Base-by-base conservation (phyloP, 345 rosid genomes). In the Clarkia xantiana region DNA sequence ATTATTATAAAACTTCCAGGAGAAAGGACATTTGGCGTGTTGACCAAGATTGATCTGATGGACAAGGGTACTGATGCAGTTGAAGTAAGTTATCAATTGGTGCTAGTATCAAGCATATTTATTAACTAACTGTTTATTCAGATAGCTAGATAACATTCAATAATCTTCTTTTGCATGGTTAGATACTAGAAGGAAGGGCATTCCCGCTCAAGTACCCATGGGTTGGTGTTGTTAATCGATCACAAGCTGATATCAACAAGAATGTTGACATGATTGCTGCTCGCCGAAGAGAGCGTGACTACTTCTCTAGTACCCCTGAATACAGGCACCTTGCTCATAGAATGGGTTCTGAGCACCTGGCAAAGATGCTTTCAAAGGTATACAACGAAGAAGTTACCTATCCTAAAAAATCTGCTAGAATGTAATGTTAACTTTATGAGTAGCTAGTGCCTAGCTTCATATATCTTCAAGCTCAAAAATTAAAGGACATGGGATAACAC, bases 1-100 rank as follows among this genome's bases (percentile, higher is more conserved):
- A 4, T 46, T 7, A 15, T 13, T 6, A 18, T 62, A 63, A 7
- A 14, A 51, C 36, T 14, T 12, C 3, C 66, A 86, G 96, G 96
- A 10, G 96, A 83, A 36, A 71, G 96, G 19, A 86, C 96, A 18
- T 86, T 86, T 68, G 96, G 96, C 16, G 96, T 86, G 45, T 63
- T 86, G 64, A 86, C 96, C n/a, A 86, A 86, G 74, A 63, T 86
- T 60, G 96, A 86, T 57, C 64, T 86, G 75, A 86, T 86, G 96
- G 94, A 86, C 74, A 82, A 78, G 70, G 96, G 96, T 60, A 86
- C 96, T 44, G 75, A 86, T 64, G 94, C 96, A 16, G 65, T 86
- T 40, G 94, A 76, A 54, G 96, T 86, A 69, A 65, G 67, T 47
- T 54, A 22, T 52, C 23, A 59, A 34, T 15, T 8, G 14, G 48